Evolutionary conservation across 192 early-diverging fungal species (phyloP).

Genomic region (Diversispora eburnea): DNA sequence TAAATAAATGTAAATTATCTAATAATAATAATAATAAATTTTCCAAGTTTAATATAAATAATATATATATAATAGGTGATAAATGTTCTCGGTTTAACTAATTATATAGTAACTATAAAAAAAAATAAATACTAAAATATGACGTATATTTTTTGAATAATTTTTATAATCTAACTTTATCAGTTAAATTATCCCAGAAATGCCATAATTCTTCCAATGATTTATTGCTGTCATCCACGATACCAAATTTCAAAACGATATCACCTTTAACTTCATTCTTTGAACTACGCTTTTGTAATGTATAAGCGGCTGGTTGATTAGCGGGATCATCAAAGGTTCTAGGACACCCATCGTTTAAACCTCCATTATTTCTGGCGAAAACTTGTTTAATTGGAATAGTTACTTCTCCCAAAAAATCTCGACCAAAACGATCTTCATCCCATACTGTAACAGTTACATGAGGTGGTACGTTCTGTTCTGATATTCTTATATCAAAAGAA

Average conservation of each 20-base stretch:
- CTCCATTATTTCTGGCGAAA: conserved; percentile 34
- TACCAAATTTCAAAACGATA: conserved; percentile 29
- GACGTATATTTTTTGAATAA: background rate
- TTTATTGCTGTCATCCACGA: background rate
- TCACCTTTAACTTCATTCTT: conserved; percentile 26
- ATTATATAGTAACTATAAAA: no score
- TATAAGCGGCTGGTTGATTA: conserved; percentile 39
- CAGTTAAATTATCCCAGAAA: conserved; percentile 11
- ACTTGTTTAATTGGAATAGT: conserved; percentile 55
- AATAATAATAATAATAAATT: no score
- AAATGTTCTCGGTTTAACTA: no score
- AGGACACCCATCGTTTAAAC: conserved; percentile 34
- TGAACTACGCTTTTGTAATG: conserved; percentile 19
- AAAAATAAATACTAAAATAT: no score
- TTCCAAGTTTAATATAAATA: no score
- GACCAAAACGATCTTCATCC: conserved; percentile 64
- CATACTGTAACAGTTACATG: conserved; percentile 54
- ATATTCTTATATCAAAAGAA: conserved; percentile 52
- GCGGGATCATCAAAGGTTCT: conserved; percentile 52
- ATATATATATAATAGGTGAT: no score
- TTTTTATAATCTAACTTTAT: background rate
- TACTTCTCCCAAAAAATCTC: conserved; percentile 63
- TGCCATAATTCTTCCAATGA: conserved; percentile 11
- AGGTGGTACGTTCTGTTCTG: conserved; percentile 34
- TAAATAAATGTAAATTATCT: no score